Conservation (phyloP, 768 basidiomycete genomes). For the Podaxis mareebaensis region DNA sequence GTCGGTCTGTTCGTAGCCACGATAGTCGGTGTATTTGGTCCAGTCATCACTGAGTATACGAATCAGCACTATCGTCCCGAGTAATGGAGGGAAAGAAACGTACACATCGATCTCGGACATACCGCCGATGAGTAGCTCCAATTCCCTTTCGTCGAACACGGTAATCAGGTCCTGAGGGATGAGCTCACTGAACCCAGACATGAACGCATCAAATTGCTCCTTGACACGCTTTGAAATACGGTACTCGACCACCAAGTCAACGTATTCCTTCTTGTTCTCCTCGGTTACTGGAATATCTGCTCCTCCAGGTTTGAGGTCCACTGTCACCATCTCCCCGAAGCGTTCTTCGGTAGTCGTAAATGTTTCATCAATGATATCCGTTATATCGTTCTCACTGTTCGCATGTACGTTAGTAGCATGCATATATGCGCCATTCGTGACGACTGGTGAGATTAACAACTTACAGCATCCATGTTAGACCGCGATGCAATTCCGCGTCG, state of each 20-base stretch:
- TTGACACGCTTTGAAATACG: constrained; percentile 96
- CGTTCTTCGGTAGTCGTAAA: constrained; percentile 97
- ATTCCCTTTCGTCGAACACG: constrained; percentile 97
- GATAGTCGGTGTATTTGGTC: constrained; percentile 99
- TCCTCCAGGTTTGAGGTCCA: constrained; percentile 91
- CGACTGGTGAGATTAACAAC: constrained; percentile 31
- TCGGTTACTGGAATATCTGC: constrained; percentile 86
- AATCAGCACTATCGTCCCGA: neutral
- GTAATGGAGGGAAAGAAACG: constrained; percentile 30
- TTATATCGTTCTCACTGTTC: constrained; percentile 93
- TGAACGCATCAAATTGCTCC: constrained; percentile 99
- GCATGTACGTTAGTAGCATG: neutral
- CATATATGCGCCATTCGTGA: constrained; percentile 2
- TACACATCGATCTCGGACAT: constrained; percentile 99
- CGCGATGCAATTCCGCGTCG: constrained; percentile 91
- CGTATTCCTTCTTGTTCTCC: constrained; percentile 99
- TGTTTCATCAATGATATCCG: constrained; percentile 96
- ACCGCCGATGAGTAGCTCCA: constrained; percentile 96
- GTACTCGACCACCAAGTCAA: constrained; percentile 92
- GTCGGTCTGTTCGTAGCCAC: constrained; percentile 93
- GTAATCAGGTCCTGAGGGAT: constrained; percentile 98
- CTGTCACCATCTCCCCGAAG: constrained; percentile 97
- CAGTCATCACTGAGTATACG: constrained; percentile 75
- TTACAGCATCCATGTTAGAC: constrained; percentile 98
- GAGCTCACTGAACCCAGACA: constrained; percentile 99